Evolutionary conservation across 176 grass and related monocot species (phyloP).

Genomic region (Aegilops longissima): DNA sequence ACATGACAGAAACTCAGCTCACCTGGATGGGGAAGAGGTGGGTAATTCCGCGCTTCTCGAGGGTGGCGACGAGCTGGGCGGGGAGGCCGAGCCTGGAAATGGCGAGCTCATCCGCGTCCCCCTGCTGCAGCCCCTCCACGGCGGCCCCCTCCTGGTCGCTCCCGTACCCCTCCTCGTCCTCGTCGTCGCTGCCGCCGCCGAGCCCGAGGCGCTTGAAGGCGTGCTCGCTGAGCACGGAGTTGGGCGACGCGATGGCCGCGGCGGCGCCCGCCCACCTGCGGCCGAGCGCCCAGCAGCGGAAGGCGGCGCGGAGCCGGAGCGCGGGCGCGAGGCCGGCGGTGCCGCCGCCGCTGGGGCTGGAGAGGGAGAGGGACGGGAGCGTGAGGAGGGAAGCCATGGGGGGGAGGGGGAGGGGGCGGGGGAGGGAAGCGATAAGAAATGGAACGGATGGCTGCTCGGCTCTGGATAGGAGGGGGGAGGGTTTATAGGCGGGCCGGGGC

Average conservation of each 20-base stretch:
- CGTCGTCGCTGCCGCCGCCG: constrained; percentile 36
- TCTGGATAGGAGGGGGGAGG: background rate
- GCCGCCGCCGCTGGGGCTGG: constrained; percentile 23
- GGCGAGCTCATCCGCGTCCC: constrained; percentile 69
- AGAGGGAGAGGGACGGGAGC: constrained; percentile 63
- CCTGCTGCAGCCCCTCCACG: constrained; percentile 12
- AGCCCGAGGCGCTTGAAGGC: constrained; percentile 81
- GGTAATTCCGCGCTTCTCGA: constrained; percentile 90
- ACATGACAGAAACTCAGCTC: background rate
- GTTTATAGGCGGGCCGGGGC: constrained; percentile 33
- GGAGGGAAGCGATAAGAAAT: constrained; percentile 41
- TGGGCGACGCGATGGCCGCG: constrained; percentile 62
- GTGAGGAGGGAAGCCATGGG: constrained; percentile 67
- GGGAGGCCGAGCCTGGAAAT: constrained; percentile 70
- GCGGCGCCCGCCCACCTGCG: constrained; percentile 30
- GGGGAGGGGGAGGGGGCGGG: background rate
- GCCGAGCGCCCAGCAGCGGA: constrained; percentile 42
- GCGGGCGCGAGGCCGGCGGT: background rate
- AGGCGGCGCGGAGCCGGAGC: constrained; percentile 15
- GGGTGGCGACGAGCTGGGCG: constrained; percentile 59
- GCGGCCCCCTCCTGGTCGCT: constrained; percentile 41
- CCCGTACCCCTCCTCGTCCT: constrained; percentile 41
- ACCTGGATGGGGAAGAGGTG: constrained; percentile 98
- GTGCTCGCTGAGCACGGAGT: constrained; percentile 90
- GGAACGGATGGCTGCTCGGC: constrained; percentile 60